Base-by-base conservation (phyloP, 495 filamentous ascomycete genomes). In the Penicillium ucsense region DNA sequence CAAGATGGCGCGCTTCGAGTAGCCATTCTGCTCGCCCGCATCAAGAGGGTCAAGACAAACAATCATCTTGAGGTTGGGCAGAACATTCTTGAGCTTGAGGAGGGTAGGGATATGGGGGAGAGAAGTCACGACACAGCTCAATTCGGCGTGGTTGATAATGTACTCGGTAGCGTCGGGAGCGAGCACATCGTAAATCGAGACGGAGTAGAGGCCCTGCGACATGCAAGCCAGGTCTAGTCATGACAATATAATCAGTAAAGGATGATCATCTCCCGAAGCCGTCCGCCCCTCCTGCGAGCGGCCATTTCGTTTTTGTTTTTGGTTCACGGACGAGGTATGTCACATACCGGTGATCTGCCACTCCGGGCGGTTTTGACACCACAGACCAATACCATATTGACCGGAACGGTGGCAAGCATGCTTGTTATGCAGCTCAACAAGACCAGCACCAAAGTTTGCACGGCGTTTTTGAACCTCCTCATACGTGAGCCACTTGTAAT, bases 121-220 rank as follows among this genome's bases (percentile, higher is more conserved):
- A 44, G 84, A 88, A 40, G 88, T 83, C 50, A 85, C 80, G 35
- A 98, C 81, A 58, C 82, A 86, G 48, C 68, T 67, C 38, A 98
- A 67, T 35, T 80, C 74, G 39, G 87, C 80, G 64, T 98, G 92
- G 62, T 90, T 94, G 64, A 95, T 86, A 62, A 98, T 96, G 64
- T 87, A 97, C 70, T 96, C 89, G 36, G 87, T 88, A 9, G 89
- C 77, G 55, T 92, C 85, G 32, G 92, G 78, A 11, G 92, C 90
- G 12, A 98, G 76, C 9, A 92, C 95, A 67, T 98, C 92, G 72
- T 98, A 98, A 36, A 98, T 85, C 9, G 91, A 95, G 48, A 97
- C 89, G 29, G 85, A 85, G 66, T 75, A 97, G 33, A 96, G 77
- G 12, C 84, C 80, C 68, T 97, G 94, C 12, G 88, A 89, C 68